phyloP scores from a whole-genome alignment of 1,284 basidiomycete species.

The Moesziomyces sp. region DNA sequence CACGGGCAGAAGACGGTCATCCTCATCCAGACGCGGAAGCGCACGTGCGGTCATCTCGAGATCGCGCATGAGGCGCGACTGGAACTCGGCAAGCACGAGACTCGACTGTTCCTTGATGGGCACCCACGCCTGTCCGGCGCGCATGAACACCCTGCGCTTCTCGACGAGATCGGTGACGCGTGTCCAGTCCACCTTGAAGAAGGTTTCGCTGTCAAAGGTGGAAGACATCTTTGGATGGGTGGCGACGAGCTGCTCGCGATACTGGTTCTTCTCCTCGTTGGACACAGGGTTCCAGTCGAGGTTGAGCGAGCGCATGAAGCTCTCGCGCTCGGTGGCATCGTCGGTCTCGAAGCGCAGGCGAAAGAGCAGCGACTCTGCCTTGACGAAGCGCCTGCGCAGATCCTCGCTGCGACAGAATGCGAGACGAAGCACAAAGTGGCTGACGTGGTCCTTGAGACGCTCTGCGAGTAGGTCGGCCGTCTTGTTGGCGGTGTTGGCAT shows the following conservation, averaged over 20 bases:
- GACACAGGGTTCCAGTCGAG: conserved; percentile 83
- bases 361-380: conserved; percentile 88
- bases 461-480: conserved; percentile 72
- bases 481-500: conserved; percentile 72
- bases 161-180: conserved; percentile 92
- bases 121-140: conserved; percentile 88
- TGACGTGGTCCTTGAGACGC: conserved; percentile 85
- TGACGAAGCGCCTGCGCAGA: conserved; percentile 85
- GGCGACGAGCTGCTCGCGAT: conserved; percentile 72
- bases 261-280: conserved; percentile 73
- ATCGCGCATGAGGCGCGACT: conserved; percentile 78
- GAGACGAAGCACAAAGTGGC: conserved; percentile 92
- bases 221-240: conserved; percentile 56
- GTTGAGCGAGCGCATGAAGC: conserved; percentile 79
- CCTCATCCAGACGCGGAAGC: conserved; percentile 93
- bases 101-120: conserved; percentile 83
- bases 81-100: conserved; percentile 89
- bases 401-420: conserved; percentile 98
- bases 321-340: conserved; percentile 74
- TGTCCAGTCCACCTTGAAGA: conserved; percentile 85
- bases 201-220: conserved; percentile 72
- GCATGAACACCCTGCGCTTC: conserved; percentile 82
- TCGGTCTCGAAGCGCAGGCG: conserved; percentile 83
- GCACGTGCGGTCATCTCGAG: conserved; percentile 90
- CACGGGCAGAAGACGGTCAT: conserved; percentile 88